Base-by-base conservation (phyloP, 768 basidiomycete species). In the Trametes sanguinea region DNA sequence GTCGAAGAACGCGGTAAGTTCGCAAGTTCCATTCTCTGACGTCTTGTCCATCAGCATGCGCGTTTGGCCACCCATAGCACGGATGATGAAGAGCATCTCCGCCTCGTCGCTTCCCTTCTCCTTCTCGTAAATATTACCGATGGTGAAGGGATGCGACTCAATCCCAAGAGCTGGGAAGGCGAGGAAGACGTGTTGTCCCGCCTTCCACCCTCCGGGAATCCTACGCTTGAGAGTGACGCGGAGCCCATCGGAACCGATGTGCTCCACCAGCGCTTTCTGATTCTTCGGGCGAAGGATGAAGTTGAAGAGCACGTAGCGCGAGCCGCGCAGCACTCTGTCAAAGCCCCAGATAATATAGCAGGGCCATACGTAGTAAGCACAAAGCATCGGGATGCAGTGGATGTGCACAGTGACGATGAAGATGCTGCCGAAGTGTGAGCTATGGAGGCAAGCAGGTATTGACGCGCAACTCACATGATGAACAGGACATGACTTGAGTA, bases 11-110 rank as follows among this genome's bases (percentile, higher is more conserved):
- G 73, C 63, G 29, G 74, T 72, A 3, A 75, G 75, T 16, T 66
- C 56, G 29, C 74, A 69, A 6, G 51, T 61, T 8, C 70, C 67
- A 35, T 65, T 64, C 16, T 29, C 40, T 22, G 30, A 17, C 37
- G 58, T 52, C 27, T 47, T 62, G 16, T 65, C 69, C 9, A 61
- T 27, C 16, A 75, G 69, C 32, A 67, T 66, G 63, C 69, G 69
- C 14, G 85, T 85, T 71, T 85, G 80, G 1, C 85, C 85, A 62
- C 76, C 76, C 62, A 80, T 72, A 29, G 78, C 80, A 45, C 82
- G 76, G 61, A 85, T 76, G 62, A 85, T 74, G 66, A 85, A 84
- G 17, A 78, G 74, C n/a, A 83, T 73, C 55, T 82, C 75, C 57
- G 73, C 76, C 57, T 64, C 67, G 29, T 54, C 50, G 1, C 22